Percentiles rank a stretch among this genome's conserved stretches.
phyloP scores from a whole-genome alignment of 768 basidiomycete species.

The Naganishia antarctica region DNA sequence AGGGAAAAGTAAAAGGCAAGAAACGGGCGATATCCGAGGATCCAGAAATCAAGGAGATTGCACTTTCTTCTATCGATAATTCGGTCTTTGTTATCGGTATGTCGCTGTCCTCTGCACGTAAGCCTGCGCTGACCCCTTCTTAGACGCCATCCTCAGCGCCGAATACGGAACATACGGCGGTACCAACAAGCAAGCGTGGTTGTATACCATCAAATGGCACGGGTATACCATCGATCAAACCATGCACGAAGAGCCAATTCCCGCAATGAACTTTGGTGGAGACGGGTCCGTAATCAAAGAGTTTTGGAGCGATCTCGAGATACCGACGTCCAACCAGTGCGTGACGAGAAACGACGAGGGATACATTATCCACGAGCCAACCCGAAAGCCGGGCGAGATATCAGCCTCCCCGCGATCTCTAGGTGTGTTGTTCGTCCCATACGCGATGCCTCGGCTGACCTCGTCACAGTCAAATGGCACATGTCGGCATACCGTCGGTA shows the following conservation, averaged over 20 bases:
- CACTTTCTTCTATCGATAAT: neutral
- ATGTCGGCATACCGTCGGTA: constrained; percentile 13
- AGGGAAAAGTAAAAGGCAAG: neutral
- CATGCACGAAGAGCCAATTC: constrained; percentile 9
- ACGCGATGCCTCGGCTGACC: neutral
- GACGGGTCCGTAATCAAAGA: constrained; percentile 7
- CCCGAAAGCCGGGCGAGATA: neutral
- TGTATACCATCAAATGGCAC: constrained; percentile 20
- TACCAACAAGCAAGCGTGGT: neutral
- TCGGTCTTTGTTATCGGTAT: neutral
- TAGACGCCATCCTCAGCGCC: constrained; percentile 6
- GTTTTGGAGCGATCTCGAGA: neutral
- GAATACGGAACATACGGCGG: neutral
- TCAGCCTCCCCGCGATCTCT: neutral
- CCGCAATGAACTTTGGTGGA: neutral
- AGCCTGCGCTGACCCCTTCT: neutral
- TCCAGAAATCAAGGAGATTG: neutral
- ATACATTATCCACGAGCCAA: neutral
- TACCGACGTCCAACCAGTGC: neutral
- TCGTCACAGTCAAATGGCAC: constrained; percentile 4
- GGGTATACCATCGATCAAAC: constrained; percentile 13
- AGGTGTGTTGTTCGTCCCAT: neutral
- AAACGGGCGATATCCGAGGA: neutral
- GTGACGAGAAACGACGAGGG: constrained; percentile 2
- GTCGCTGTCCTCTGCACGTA: neutral